Conservation (phyloP, 1,284 basidiomycete species). For the Cryptococcus wingfieldii region DNA sequence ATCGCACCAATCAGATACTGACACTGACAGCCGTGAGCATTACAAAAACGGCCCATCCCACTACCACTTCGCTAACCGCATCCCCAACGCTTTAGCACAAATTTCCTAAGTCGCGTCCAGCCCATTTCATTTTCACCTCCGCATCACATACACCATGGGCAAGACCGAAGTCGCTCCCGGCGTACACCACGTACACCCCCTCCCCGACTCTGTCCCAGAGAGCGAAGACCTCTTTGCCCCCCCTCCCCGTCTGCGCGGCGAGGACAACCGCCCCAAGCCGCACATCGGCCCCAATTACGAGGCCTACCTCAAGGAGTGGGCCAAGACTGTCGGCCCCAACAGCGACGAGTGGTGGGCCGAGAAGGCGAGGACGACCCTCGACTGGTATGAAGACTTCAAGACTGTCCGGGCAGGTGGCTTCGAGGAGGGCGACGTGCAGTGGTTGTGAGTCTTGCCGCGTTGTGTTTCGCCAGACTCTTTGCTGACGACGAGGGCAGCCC, state of each 20-base stretch:
- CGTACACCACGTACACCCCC: conserved; percentile 28
- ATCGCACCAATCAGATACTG: too few species aligned
- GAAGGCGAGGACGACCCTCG: conserved; percentile 76
- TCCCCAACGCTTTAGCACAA: neutral
- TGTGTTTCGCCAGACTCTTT: neutral
- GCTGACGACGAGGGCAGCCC: conserved; percentile 50
- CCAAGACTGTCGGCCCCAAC: conserved; percentile 65
- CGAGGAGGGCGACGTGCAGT: conserved; percentile 80
- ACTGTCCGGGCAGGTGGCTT: conserved; percentile 84
- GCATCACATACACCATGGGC: conserved; percentile 1
- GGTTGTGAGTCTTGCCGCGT: conserved; percentile 60
- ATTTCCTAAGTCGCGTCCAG: neutral
- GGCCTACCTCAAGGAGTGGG: conserved; percentile 66
- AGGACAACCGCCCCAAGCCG: conserved; percentile 48
- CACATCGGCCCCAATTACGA: conserved; percentile 71
- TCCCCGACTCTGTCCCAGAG: conserved; percentile 35
- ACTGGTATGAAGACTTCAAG: conserved; percentile 90
- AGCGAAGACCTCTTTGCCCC: conserved; percentile 39
- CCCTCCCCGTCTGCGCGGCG: conserved; percentile 37
- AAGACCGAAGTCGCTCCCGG: conserved; percentile 8
- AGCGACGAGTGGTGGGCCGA: conserved; percentile 84
- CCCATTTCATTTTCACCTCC: neutral
- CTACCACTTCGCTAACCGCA: neutral
- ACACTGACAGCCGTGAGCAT: neutral
- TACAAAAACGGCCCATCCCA: neutral